Conservation (phyloP, 441 rosid genomes). For the Eruca vesicaria region DNA sequence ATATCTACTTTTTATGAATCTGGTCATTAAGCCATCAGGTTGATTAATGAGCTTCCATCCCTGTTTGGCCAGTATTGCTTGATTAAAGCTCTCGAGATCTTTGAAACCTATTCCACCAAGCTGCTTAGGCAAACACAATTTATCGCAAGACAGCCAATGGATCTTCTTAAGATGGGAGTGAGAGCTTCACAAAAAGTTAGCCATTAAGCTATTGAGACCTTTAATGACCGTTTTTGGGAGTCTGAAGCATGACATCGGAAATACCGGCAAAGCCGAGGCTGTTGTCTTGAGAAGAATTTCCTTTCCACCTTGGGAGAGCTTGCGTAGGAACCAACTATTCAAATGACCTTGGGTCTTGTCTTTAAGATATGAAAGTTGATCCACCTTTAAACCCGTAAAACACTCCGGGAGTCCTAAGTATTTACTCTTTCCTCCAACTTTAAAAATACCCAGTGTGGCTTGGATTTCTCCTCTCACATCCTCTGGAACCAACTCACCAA, state of each 20-base stretch:
- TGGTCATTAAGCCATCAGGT: not conserved
- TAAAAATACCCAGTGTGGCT: not conserved
- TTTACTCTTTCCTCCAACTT: not conserved
- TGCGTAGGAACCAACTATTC: not conserved
- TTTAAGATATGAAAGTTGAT: too few relatives aligned
- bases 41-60: not conserved
- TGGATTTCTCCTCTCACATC: not conserved
- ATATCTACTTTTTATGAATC: not conserved
- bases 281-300: not conserved
- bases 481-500: not conserved
- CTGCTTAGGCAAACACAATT: not conserved
- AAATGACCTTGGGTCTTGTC: not conserved
- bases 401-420: not conserved
- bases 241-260: not conserved
- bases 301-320: not conserved
- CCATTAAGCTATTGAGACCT: not conserved
- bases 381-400: not conserved
- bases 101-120: not conserved
- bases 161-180: too few relatives aligned
- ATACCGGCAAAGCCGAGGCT: not conserved
- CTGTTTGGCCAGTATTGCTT: not conserved
- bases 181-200: not conserved
- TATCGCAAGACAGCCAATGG: not conserved
- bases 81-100: not conserved
- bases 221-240: not conserved